A percentile compares a stretch with the other conserved stretches of the same genome.
Evolutionary conservation across 139 green algal species (phyloP).

Genomic region (Chlamydomonas incerta): DNA sequence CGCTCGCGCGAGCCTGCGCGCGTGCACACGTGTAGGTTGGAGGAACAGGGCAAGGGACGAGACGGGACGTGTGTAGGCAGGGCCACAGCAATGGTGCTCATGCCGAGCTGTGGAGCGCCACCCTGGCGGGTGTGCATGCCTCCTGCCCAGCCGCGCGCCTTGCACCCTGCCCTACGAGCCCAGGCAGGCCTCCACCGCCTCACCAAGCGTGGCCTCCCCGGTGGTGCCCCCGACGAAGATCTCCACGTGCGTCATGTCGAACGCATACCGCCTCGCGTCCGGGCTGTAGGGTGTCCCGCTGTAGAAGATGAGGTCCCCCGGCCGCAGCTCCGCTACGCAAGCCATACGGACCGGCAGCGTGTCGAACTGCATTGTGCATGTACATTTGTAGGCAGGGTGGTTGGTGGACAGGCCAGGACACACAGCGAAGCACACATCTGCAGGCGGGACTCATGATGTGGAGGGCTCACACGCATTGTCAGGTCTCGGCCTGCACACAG

Average conservation of each 20-base stretch:
- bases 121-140: no score
- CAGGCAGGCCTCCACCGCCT: background rate
- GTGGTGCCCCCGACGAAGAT: slow-evolving; percentile 55
- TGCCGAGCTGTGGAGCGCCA: no score
- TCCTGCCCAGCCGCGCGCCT: background rate
- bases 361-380: slow-evolving; percentile 46
- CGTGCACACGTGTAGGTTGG: no score
- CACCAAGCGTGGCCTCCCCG: slow-evolving; percentile 57
- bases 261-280: slow-evolving; percentile 12
- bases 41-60: no score
- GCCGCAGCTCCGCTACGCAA: slow-evolving; percentile 46
- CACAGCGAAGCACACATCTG: no score
- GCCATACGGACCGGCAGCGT: slow-evolving; percentile 47
- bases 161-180: background rate
- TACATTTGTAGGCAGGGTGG: no score
- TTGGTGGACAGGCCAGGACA: no score
- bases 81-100: no score
- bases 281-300: slow-evolving; percentile 22
- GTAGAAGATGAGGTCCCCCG: slow-evolving; percentile 62
- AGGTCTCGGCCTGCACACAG: no score
- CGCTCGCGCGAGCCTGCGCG: slow-evolving; percentile 50
- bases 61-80: no score
- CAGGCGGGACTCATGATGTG: no score
- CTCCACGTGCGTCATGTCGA: slow-evolving; percentile 63
- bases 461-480: no score